Evolutionary conservation across 108 stramenopile genomes (phyloP), one percentile per base, ranked within the genome.

Genomic region (Halocafeteria seosinensis): DNA sequence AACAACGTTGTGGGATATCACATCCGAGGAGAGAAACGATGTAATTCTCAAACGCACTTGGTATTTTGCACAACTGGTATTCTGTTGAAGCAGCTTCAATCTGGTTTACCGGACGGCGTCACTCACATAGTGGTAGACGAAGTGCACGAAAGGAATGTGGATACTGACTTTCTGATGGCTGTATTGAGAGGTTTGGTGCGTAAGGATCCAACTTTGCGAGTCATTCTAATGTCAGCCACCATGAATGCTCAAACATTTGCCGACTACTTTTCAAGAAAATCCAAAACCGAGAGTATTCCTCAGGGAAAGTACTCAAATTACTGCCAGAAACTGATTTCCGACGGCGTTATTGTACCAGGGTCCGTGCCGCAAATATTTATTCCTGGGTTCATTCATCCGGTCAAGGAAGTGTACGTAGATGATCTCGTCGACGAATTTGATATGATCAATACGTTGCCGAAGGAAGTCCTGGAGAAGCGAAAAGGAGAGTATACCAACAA

Each of bases 161-260:
- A 88, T 50, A 87, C 88, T 8, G 89, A 89, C 73, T 89, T 92
- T 66, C 75, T 92, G 1, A 74, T 90, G 25, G 87, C 85, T 62
- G 85, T 89, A 34, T 65, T 92, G 51, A 84, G 73, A 70, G 85
- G 84, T 37, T 62, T 88, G 55, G 65, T 92, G 34, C 74, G 72
- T 8, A 51, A 81, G 12, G 78, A 87, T 42, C 82, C 79, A 53
- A 59, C 72, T 0, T 71, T 92, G 50, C 85, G 85, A 66, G 72
- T 94, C 24, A 71, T 94, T 47, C 74, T 94, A 6, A 94, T 94
- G 92, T 81, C 79, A 36, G 90, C 90, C 12, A 92, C 90, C 28
- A 66, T 90, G 29, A 88, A 90, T 62, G 85, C 89, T 31, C 83
- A 84, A 11, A 71, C 71, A 21, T 86, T 94, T 66, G 70, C 80